Percentiles rank a stretch among this genome's conserved stretches.
phyloP scores from a whole-genome alignment of 257 asterid genomes.

The Jaltomata sinuosa region DNA sequence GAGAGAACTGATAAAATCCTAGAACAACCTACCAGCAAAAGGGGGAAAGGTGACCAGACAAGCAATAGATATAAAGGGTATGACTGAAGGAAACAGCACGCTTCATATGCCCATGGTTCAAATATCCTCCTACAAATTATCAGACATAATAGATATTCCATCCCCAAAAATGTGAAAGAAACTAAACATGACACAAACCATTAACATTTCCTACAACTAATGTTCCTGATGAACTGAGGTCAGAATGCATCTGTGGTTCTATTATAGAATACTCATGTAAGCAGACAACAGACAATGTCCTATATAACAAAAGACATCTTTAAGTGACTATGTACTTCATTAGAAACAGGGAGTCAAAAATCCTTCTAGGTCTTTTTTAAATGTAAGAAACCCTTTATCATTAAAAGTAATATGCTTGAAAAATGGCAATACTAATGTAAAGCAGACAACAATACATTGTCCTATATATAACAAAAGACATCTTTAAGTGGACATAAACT shows the following conservation, averaged over 20 bases:
- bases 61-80: neutral
- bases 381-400: neutral
- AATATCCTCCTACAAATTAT: neutral
- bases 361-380: neutral
- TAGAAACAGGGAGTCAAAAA: neutral
- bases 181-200: slow-evolving; percentile 4
- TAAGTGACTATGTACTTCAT: neutral
- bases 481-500: neutral
- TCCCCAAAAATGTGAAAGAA: neutral
- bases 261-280: neutral
- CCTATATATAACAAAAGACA: neutral
- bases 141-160: neutral
- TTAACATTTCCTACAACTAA: slow-evolving; percentile 4
- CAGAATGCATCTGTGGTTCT: neutral
- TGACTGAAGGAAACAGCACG: neutral
- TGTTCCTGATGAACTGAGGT: neutral
- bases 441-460: neutral
- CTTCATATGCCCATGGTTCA: neutral
- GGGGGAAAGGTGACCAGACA: neutral
- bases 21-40: neutral
- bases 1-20: neutral
- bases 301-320: neutral
- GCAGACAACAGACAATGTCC: neutral
- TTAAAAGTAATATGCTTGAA: neutral
- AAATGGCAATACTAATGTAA: neutral